phyloP scores from a whole-genome alignment of 108 stramenopile genomes.

The Schizochytrium sp. region DNA sequence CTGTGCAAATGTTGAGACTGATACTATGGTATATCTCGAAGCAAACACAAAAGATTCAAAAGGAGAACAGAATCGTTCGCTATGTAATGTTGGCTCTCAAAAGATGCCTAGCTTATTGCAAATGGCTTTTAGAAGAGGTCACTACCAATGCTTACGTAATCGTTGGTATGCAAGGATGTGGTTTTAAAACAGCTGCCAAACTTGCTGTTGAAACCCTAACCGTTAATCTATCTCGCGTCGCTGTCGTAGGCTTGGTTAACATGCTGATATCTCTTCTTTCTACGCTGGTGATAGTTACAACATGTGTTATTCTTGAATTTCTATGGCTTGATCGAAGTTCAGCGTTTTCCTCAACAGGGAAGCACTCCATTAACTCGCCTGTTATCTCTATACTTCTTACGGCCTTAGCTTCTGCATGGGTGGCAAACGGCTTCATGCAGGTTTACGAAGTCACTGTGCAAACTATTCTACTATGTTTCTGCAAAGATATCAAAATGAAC shows the following conservation, averaged over 20 bases:
- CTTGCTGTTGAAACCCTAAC: background rate
- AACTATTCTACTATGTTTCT: constrained; percentile 35
- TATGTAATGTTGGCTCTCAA: background rate
- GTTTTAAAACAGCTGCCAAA: background rate
- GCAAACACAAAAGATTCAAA: background rate
- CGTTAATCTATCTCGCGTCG: constrained; percentile 9
- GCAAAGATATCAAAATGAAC: constrained; percentile 27
- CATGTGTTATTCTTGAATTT: constrained; percentile 8
- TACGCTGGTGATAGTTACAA: constrained; percentile 11
- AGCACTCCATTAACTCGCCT: background rate
- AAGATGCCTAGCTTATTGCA: background rate
- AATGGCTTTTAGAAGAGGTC: constrained; percentile 27
- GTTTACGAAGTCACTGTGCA: constrained; percentile 51
- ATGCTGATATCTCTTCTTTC: constrained; percentile 6
- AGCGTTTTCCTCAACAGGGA: background rate
- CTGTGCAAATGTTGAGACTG: constrained; percentile 3
- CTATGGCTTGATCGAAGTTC: background rate
- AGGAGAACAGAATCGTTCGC: background rate
- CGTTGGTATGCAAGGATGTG: constrained; percentile 41
- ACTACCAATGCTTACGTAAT: constrained; percentile 51
- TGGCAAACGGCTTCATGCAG: constrained; percentile 34
- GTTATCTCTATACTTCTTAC: constrained; percentile 5
- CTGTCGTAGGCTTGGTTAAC: background rate
- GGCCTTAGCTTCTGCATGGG: background rate
- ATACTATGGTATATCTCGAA: background rate